Base-by-base conservation (phyloP, 108 stramenopile genomes). In the Cyclostephanos tholiformis region DNA sequence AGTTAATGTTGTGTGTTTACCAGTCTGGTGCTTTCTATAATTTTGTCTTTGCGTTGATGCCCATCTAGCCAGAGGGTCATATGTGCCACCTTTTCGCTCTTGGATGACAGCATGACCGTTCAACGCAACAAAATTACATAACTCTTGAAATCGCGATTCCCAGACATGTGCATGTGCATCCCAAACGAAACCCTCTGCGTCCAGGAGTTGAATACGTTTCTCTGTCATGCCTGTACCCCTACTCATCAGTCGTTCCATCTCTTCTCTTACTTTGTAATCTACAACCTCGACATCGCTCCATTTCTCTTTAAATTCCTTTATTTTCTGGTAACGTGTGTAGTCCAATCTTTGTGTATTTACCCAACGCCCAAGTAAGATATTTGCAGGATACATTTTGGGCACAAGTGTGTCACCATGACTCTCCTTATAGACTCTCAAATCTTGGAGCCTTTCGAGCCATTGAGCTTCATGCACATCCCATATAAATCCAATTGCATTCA, bases 41-140 rank as follows among this genome's bases (percentile, higher is more conserved):
- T 87, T 77, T 46, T 84, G 65, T 48, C 91, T 59, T 61, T 92
- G 91, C 57, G 80, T 83, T 39, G 83, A 75, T 12, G 86, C 88
- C 91, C 91, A 92, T 63, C 88, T 84, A 35, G 86, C 87, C 16
- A 92, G 71, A 10, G 84, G 79, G 49, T 58, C 51, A 58, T 89
- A 70, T 0, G 26, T 69, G 20, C 22, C 35, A 38, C 61, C 61
- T 43, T 46, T 53, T 64, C 55, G 38, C 44, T 58, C 38, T 19
- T 63, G 63, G 25, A 81, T 62, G 32, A 53, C 51, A n/a, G 63
- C 55, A 55, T 80, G 79, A 13, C 79, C 79, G 35, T 74, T 80
- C 48, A 80, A 20, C 20, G 68, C 43, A 9, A 70, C 62, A 55
- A 73, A 74, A n/a, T 62, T 55, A n/a, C 68, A 57, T 16, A 83